Base-by-base conservation (phyloP, 2,329 filamentous ascomycete species). In the Colletotrichum higginsianum region DNA sequence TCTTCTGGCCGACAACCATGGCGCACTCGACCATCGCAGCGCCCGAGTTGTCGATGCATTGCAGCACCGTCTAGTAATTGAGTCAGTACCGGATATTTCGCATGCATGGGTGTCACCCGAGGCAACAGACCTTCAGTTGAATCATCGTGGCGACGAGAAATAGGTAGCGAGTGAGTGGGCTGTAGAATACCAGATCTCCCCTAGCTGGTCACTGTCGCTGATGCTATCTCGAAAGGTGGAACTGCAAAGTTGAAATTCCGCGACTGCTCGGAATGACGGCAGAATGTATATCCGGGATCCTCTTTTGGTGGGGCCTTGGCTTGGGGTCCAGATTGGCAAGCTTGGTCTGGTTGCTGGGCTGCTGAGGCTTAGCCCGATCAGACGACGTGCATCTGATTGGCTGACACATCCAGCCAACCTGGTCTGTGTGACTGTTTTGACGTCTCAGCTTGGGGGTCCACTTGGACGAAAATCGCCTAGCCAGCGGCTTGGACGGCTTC, bases 31-130 rank as follows among this genome's bases (percentile, higher is more conserved):
- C 96, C 76, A 99, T 88, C 78, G 96, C 95, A 77, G 96, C 96
- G 81, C 96, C 96, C 75, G 96, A 98, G 88, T 98, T 99, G 92
- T 99, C 96, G 90, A 99, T 98, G 92, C 96, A 98, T 86, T 96
- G 98, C 79, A 99, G 90, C 90, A 99, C 94, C 81, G 95, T 93
- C 96, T 98, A 77, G 7, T 0, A 9, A 42, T 15, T 12, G 11
- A 0, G 42, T 66, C 15, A 56, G 60, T n/a, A n/a, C 18, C 30
- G 9, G 30, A 35, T 2, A 9, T 35, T 3, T 11, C 3, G 16
- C 2, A 23, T 16, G 11, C 3, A 8, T 15, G 4, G 2, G n/a
- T 15, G 1, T 5, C 15, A 3, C 15, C 18, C 1, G 7, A n/a
- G 16, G 16, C 0, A n/a, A 5, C 47, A 72, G 76, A 91, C 93